Percentiles rank a stretch among this genome's conserved stretches.
These are phyloP conservation scores for Agarophyton chilense DNA, from an alignment of 23 red algal species.

Conservation along the genomic window DNA sequence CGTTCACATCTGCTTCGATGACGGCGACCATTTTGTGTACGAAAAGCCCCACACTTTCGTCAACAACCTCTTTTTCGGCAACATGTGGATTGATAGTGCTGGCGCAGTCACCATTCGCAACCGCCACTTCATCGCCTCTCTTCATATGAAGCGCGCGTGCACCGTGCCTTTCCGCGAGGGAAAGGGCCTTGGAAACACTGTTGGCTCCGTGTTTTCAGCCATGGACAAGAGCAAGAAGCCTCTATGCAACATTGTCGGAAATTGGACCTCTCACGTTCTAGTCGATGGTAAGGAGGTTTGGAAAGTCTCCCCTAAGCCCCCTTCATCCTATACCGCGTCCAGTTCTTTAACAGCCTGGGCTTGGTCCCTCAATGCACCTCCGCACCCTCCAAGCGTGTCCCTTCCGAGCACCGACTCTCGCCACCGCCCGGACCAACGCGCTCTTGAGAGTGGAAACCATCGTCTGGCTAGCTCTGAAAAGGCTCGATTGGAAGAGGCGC, in stretches of 20 bases:
- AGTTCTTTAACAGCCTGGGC: constrained; percentile 39
- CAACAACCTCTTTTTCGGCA: constrained; percentile 93
- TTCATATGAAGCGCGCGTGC: constrained; percentile 40
- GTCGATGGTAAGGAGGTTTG: constrained; percentile 42
- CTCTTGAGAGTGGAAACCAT: constrained; percentile 58
- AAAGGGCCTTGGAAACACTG: constrained; percentile 22
- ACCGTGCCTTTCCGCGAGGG: constrained; percentile 34
- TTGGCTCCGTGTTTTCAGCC: constrained; percentile 25
- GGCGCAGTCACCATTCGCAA: constrained; percentile 78
- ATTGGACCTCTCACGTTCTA: constrained; percentile 38
- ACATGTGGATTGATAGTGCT: constrained; percentile 93
- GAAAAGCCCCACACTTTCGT: constrained; percentile 88
- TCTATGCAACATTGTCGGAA: constrained; percentile 4
- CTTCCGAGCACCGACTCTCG: constrained; percentile 71
- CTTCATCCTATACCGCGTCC: constrained; percentile 2
- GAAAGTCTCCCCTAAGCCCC: constrained; percentile 3
- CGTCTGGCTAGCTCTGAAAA: constrained; percentile 62
- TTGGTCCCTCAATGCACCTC: constrained; percentile 52
- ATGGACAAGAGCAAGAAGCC: neutral
- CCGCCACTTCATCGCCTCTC: constrained; percentile 6
- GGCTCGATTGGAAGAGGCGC: constrained; percentile 56
- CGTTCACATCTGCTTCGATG: constrained; percentile 75
- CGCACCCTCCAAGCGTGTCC: neutral
- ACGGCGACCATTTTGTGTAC: constrained; percentile 90
- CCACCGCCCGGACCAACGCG: constrained; percentile 72